Conservation (phyloP, 1,284 basidiomycete species). For the Neolentinus lepideus region DNA sequence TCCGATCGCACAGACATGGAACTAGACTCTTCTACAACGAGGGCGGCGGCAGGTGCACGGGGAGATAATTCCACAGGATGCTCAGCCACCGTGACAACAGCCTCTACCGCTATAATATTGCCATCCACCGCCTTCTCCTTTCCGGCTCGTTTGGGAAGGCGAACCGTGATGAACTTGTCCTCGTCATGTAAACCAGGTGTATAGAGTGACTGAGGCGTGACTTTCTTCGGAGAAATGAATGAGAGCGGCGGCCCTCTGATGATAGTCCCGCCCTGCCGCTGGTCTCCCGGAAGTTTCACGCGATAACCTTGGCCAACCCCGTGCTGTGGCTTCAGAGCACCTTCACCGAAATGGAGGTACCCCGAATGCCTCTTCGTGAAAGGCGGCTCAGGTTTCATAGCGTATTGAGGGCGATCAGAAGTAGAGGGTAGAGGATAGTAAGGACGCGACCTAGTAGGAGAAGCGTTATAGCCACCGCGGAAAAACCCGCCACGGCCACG, state of each 20-base stretch:
- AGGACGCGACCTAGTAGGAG: constrained; percentile 16
- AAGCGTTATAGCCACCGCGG: constrained; percentile 31
- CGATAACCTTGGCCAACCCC: constrained; percentile 47
- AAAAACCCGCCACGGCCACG: constrained; percentile 22
- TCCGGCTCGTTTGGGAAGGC: constrained; percentile 36
- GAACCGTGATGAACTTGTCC: constrained; percentile 44
- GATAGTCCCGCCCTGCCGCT: background rate
- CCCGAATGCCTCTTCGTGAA: constrained; percentile 77
- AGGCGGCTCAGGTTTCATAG: constrained; percentile 67
- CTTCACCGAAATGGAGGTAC: constrained; percentile 57
- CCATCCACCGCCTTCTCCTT: constrained; percentile 22
- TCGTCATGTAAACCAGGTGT: constrained; percentile 27
- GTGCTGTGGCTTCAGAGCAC: constrained; percentile 41
- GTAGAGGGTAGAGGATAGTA: constrained; percentile 23
- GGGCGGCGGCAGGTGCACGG: constrained; percentile 9
- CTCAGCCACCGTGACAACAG: constrained; percentile 11
- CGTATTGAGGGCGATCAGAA: constrained; percentile 52
- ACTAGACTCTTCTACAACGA: constrained; percentile 10
- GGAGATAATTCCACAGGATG: constrained; percentile 16
- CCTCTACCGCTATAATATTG: background rate
- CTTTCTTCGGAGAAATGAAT: constrained; percentile 9
- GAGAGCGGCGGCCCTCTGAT: constrained; percentile 12
- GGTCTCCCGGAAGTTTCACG: constrained; percentile 50
- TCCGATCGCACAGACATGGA: constrained; percentile 26
- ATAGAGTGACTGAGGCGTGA: constrained; percentile 10